Base-by-base conservation (phyloP, 208 protist species). In the Leptomonas pyrrhocoris region DNA sequence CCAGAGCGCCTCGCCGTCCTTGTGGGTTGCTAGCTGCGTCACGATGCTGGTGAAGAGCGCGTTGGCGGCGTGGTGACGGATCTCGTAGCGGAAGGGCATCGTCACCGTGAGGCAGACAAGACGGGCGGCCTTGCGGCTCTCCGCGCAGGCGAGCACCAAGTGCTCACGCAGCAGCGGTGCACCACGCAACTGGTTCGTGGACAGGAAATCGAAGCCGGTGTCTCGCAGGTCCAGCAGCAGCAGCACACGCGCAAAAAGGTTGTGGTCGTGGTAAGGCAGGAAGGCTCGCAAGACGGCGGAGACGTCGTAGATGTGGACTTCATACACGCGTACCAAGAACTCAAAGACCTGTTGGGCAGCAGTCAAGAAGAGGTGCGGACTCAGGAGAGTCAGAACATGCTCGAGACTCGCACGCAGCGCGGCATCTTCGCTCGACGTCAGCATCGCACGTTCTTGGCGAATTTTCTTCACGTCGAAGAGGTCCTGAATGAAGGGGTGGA, bases 291-390 rank as follows among this genome's bases (percentile, higher is more conserved):
- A 74, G 13, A 96, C 86, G 2, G 84, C 73, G 1, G 42, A 46
- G 12, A 88, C 85, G 68, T 96, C 93, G 79, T 92, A 93, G 65
- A 93, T 76, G 77, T 96, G 91, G 19, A 94, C 84, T 76, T 96
- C 88, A 56, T 92, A 79, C 27, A 94, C 90, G 15, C 90, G 87
- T 16, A 95, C 86, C 34, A 95, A 69, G 54, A 88, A 96, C 75
- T 96, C 88, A 53, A 96, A 89, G 2, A 93, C 91, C 77, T 96
- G 91, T 46, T 96, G 91, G 13, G 91, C 88, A 19, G 88, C 84
- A 4, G 88, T 92, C 13, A 94, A 64, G 68, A 96, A 94, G 15
- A 96, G 61, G 59, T 96, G 88, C 2, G 91, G 91, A 62, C 87
- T 93, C 31, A 96, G 82, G 43, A 94, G 68, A 21, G 88, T 89